Base-by-base conservation (phyloP, 2,329 filamentous ascomycete genomes). In the Claviceps digitariae region DNA sequence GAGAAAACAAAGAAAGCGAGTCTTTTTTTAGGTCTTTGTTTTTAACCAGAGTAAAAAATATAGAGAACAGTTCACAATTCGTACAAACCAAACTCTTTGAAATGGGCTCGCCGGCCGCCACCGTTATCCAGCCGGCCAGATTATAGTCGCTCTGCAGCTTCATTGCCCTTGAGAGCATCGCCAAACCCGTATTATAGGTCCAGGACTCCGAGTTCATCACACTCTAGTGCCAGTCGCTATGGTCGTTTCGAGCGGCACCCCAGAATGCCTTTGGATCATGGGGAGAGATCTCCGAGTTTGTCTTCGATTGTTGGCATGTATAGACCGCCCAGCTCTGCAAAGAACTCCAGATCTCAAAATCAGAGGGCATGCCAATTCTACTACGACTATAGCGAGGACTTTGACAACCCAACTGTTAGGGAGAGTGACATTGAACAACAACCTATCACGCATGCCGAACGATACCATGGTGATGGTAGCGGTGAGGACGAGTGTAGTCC, bases 381-480 rank as follows among this genome's bases (percentile, higher is more conserved):
- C 59, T 78, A 78, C 56, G 76, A 79, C 59, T 78, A 78, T 58
- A 73, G 68, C 20, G 76, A 78, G 57, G 72, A 69, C 3, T 78
- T 78, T 51, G 72, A 76, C 20, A 65, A 61, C 46, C 62, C 60
- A 20, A 53, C 56, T 21, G 54, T 60, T 31, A 58, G 50, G 12
- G 52, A 59, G 4, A 59, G 48, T 7, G 49, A 59, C 8, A 41
- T 55, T 5, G 53, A 59, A 4, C 38, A 56, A 31, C 53, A 51
- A 12, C 52, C 59, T 20, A 61, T 67, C 6, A 31, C 45, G 2
- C 31, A 43, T 29, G 34, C 45, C 43, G 27, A 13, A 27, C 36
- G 25, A 23, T 43, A 25, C n/a, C 21, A 34, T 12, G 36, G 23
- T 25, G 45, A 23, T 25, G 43, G 12, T 40, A 43, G 17, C 20